These are phyloP conservation scores for Colletotrichum limetticola DNA, from an alignment of 2,329 filamentous ascomycete genomes.

Conservation along the genomic window DNA sequence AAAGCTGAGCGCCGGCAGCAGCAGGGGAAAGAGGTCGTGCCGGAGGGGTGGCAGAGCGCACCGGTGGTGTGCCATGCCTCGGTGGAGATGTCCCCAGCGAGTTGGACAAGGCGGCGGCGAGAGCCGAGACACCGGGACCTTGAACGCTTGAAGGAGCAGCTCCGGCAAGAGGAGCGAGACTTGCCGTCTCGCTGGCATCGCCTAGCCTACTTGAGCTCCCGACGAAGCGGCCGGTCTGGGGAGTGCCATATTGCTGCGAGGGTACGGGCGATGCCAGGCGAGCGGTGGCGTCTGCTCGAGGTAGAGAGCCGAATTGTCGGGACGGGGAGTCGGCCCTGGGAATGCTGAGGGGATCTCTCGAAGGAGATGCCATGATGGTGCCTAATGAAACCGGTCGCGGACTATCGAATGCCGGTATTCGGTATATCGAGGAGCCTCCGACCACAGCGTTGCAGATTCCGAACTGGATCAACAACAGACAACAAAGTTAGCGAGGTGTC, in stretches of 20 bases:
- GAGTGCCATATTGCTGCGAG: constrained; percentile 49
- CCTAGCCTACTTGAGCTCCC: constrained; percentile 38
- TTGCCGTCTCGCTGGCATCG: constrained; percentile 56
- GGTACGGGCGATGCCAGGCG: constrained; percentile 69
- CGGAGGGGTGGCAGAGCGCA: constrained; percentile 65
- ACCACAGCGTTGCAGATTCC: constrained; percentile 29
- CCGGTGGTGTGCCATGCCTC: constrained; percentile 74
- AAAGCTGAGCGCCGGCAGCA: constrained; percentile 55
- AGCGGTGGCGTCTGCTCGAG: constrained; percentile 69
- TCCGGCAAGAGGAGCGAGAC: constrained; percentile 72
- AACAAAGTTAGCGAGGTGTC: constrained; percentile 31
- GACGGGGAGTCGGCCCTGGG: constrained; percentile 47
- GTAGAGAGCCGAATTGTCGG: constrained; percentile 55
- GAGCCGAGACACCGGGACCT: constrained; percentile 86
- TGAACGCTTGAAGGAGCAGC: constrained; percentile 69
- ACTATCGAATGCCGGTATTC: constrained; percentile 9
- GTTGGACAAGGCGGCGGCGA: constrained; percentile 87
- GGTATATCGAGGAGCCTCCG: constrained; percentile 20
- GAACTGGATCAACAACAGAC: constrained; percentile 30
- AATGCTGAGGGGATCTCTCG: constrained; percentile 49
- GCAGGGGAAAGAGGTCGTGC: constrained; percentile 51
- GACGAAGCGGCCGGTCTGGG: constrained; percentile 57
- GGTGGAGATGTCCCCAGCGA: constrained; percentile 77
- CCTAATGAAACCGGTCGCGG: constrained; percentile 3
- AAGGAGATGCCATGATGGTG: constrained; percentile 50